These are phyloP conservation scores for Turnera subulata DNA, from an alignment of 345 rosid species.

Conservation along the genomic window DNA sequence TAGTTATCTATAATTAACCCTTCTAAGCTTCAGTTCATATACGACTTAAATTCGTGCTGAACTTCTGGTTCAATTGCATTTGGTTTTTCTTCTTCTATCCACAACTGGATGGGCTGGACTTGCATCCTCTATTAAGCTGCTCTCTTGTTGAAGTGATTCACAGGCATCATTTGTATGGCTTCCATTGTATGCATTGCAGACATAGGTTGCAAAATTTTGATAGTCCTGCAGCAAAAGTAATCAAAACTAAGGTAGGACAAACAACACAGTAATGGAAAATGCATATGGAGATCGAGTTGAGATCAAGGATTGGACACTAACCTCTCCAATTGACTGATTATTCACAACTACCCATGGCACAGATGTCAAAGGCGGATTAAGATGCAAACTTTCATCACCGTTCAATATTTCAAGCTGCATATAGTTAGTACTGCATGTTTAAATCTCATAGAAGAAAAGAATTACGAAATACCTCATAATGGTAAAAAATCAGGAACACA, in stretches of 20 bases:
- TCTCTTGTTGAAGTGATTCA: background rate
- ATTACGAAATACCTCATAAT: too few relatives aligned
- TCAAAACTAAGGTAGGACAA: background rate
- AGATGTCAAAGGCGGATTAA: constrained; percentile 28
- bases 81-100: background rate
- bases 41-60: too few relatives aligned
- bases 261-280: background rate
- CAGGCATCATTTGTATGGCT: constrained; percentile 24
- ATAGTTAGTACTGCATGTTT: background rate
- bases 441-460: too few relatives aligned
- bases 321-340: constrained; percentile 25
- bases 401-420: constrained; percentile 29
- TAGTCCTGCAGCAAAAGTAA: constrained; percentile 26
- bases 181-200: constrained; percentile 39
- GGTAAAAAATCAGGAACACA: background rate
- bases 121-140: constrained; percentile 7
- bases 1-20: too few relatives aligned
- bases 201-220: constrained; percentile 22
- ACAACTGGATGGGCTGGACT: constrained; percentile 7
- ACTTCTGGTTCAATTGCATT: too few relatives aligned
- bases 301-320: constrained; percentile 6
- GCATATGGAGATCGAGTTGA: background rate
- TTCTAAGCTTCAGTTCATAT: background rate
- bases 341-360: constrained; percentile 44
- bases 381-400: constrained; percentile 31